Base-by-base conservation (phyloP, 345 rosid species). In the Brassica incana region DNA sequence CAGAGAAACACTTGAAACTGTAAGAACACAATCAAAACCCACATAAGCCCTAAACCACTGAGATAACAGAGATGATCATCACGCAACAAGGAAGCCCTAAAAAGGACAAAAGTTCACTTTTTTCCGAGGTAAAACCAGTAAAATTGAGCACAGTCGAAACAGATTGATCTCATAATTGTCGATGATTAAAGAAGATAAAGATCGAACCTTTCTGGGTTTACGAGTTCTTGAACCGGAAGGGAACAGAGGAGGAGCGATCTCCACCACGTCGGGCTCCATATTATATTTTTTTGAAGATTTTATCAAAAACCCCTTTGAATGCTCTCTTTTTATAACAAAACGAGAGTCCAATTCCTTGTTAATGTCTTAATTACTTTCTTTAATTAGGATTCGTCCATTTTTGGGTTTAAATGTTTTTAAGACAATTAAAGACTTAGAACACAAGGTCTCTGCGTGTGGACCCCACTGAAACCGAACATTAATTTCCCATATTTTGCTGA, bases 201-300 rank as follows among this genome's bases (percentile, higher is more conserved):
- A 61, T 43, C 30, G 20, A 33, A 91, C 98, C 96, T 90, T 83
- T 74, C 86, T 91, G 27, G 73, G 82, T 80, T 84, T 90, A n/a
- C 80, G 70, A 76, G 65, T 76, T 52, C 77, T 79, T 27, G 83
- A 75, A 66, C 76, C 29, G 40, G 85, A 84, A 80, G 77, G 77
- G 61, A 76, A 6, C 27, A 72, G 85, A 85, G 71, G 32, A 50
- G 90, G 88, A 20, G 89, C 80, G 82, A 90, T 85, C 85, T 93
- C 97, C 77, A 87, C 85, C 60, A 91, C 91, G 50, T 90, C 93
- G 3, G 92, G 87, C 75, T 91, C 97, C 92, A 93, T 52, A 48
- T 48, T 48, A 48, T 12, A 4, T 50, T 50, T 14, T 50, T 50
- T n/a, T 12, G 3, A 50, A 50, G 6, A 50, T 50, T 68, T 43